These are phyloP conservation scores for Alternaria burnsii DNA, from an alignment of 2,329 filamentous ascomycete genomes.

Conservation along the genomic window DNA sequence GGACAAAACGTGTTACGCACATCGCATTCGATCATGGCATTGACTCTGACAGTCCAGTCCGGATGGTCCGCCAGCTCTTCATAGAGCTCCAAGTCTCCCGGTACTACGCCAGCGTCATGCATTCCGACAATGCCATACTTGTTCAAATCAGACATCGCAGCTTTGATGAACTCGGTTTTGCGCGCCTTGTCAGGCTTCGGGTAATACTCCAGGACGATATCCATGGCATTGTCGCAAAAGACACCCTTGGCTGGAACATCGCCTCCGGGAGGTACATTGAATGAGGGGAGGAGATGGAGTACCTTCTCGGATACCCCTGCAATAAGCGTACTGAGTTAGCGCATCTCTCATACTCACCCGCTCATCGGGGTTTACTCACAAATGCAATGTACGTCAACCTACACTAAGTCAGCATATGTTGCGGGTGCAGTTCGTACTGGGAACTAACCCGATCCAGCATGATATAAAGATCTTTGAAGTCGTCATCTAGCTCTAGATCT, in stretches of 20 bases:
- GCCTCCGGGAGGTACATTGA: conserved; percentile 68
- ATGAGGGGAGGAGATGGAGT: conserved; percentile 65
- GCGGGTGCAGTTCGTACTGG: background rate
- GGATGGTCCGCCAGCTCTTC: conserved; percentile 60
- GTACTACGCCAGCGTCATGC: conserved; percentile 71
- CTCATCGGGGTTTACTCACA: conserved; percentile 47
- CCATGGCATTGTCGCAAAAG: conserved; percentile 78
- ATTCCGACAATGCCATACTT: conserved; percentile 72
- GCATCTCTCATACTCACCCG: background rate
- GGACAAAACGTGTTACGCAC: conserved; percentile 71
- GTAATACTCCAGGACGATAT: conserved; percentile 65
- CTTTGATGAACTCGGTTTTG: conserved; percentile 64
- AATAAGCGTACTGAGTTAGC: background rate
- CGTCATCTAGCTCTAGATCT: conserved; percentile 63
- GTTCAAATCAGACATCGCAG: conserved; percentile 70
- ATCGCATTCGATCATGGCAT: conserved; percentile 73
- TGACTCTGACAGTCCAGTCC: conserved; percentile 70
- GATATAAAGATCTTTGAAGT: conserved; percentile 66
- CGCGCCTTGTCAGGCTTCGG: conserved; percentile 64
- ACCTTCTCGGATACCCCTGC: conserved; percentile 68
- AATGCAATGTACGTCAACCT: conserved; percentile 71
- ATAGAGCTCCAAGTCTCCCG: conserved; percentile 64
- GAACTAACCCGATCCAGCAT: conserved; percentile 69
- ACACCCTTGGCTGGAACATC: conserved; percentile 73
- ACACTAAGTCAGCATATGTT: background rate